These are phyloP conservation scores for Rhynchospora breviuscula DNA, from an alignment of 176 grass and related monocot species.

Conservation along the genomic window DNA sequence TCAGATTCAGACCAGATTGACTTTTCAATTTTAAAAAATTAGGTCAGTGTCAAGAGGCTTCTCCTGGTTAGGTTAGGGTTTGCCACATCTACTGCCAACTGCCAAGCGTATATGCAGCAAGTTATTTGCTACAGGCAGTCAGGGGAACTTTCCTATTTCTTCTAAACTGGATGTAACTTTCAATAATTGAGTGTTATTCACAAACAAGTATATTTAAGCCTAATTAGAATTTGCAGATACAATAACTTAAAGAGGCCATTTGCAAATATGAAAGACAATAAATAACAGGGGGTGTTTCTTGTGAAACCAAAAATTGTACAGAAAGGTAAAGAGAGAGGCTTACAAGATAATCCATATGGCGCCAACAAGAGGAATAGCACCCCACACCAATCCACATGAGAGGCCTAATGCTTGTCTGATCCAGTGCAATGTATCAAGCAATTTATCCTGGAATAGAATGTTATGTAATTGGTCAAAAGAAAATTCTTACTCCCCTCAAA, in stretches of 20 bases:
- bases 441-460: constrained; percentile 47
- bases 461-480: background rate
- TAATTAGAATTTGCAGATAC: background rate
- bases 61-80: background rate
- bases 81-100: background rate
- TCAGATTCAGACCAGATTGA: background rate
- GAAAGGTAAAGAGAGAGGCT: constrained; percentile 19
- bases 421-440: constrained; percentile 89
- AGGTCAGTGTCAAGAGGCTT: too few species aligned
- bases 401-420: constrained; percentile 82
- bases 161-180: background rate
- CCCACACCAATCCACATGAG: constrained; percentile 75
- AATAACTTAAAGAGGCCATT: background rate
- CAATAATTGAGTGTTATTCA: background rate
- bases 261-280: background rate
- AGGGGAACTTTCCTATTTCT: background rate
- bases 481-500: background rate
- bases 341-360: constrained; percentile 83
- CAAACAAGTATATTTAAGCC: background rate
- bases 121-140: background rate
- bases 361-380: constrained; percentile 73
- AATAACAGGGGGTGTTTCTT: background rate
- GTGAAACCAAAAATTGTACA: background rate
- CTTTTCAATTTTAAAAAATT: background rate
- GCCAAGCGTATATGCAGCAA: background rate